These are phyloP conservation scores for Otatea glauca DNA, from an alignment of 176 grass and related monocot species.

Conservation along the genomic window DNA sequence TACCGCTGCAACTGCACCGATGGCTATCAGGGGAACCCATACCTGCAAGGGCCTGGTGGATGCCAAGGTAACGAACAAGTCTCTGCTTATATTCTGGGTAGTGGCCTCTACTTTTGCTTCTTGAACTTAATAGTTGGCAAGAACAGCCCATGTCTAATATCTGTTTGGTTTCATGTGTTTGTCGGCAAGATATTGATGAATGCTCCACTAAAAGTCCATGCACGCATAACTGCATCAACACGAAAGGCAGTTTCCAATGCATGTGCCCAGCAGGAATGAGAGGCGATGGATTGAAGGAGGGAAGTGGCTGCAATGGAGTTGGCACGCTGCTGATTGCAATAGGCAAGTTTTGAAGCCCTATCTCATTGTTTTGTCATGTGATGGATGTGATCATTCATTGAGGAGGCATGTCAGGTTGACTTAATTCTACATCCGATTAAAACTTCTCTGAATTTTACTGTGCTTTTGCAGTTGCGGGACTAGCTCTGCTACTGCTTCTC, in stretches of 20 bases:
- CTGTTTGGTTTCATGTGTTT: not conserved
- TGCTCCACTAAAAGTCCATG: constrained; percentile 39
- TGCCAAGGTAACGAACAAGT: constrained; percentile 37
- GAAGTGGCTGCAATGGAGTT: constrained; percentile 47
- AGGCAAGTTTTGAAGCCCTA: constrained; percentile 36
- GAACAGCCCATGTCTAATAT: constrained; percentile 3
- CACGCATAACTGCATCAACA: constrained; percentile 45
- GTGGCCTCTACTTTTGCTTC: not conserved
- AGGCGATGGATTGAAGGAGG: constrained; percentile 46
- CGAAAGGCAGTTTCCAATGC: constrained; percentile 24
- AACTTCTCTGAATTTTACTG: constrained; percentile 9
- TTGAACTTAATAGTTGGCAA: not conserved
- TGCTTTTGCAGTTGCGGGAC: constrained; percentile 21
- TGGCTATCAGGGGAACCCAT: constrained; percentile 64
- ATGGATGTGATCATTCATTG: not conserved
- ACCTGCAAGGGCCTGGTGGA: constrained; percentile 45
- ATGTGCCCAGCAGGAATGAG: constrained; percentile 49
- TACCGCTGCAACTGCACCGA: constrained; percentile 60
- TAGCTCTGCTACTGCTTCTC: constrained; percentile 46
- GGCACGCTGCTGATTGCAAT: not conserved
- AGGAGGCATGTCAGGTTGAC: not conserved
- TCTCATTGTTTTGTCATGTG: not conserved
- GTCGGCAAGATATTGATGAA: constrained; percentile 53
- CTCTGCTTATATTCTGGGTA: not conserved
- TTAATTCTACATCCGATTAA: not conserved